phyloP scores from a whole-genome alignment of 2,329 filamentous ascomycete genomes.

The Penicillium nordicum region DNA sequence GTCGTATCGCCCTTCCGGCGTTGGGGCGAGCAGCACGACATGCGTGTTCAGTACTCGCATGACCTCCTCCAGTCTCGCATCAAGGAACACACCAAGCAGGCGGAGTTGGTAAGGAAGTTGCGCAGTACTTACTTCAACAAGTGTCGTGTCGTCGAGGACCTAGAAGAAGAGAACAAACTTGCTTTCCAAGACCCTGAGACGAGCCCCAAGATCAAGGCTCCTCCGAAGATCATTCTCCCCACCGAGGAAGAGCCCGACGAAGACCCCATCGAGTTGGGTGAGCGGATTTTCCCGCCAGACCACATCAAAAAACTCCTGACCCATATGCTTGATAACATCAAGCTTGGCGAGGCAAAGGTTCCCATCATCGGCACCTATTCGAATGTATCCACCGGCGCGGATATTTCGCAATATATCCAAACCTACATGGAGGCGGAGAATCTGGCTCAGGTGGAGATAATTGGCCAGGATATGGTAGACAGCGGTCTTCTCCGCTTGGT shows the following conservation, averaged over 20 bases:
- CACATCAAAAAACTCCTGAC: conserved; percentile 85
- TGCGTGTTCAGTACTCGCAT: conserved; percentile 86
- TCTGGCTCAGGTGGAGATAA: conserved; percentile 86
- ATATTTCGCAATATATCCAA: conserved; percentile 94
- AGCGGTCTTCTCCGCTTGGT: conserved; percentile 85
- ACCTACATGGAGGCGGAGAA: conserved; percentile 79
- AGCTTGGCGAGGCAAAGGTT: conserved; percentile 86
- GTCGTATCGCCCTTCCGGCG: conserved; percentile 91
- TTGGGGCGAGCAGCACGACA: conserved; percentile 94
- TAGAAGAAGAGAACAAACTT: conserved; percentile 98
- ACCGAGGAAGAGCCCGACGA: conserved; percentile 68
- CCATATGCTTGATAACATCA: conserved; percentile 83
- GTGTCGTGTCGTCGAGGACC: conserved; percentile 88
- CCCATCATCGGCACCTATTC: conserved; percentile 92
- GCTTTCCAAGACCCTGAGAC: conserved; percentile 83
- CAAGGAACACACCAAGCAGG: conserved; percentile 89
- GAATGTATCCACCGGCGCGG: conserved; percentile 85
- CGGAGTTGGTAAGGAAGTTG: conserved; percentile 85
- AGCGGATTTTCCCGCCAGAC: conserved; percentile 78
- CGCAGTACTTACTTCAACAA: conserved; percentile 98
- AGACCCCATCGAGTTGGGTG: conserved; percentile 83
- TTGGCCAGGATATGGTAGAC: conserved; percentile 86
- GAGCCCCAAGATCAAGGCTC: conserved; percentile 59
- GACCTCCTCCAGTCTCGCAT: conserved; percentile 88
- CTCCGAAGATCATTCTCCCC: conserved; percentile 78